phyloP scores from a whole-genome alignment of 129 eudicot genomes.

The carrot (Daucus carota) region DH1_v3.0 NC_030384.2:47318001-47318500 shows the following conservation, averaged over 20 bases:
- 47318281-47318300: too few relatives aligned
- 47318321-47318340: too few relatives aligned
- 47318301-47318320: too few relatives aligned
- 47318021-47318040: conserved; percentile 5
- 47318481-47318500: too few relatives aligned
- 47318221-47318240: background rate
- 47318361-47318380: too few relatives aligned
- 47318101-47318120: conserved; percentile 94
- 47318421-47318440: too few relatives aligned
- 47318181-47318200: conserved; percentile 1
- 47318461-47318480: too few relatives aligned
- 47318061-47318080: conserved; percentile 54
- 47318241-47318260: background rate
- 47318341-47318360: too few relatives aligned
- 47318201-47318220: background rate
- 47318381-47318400: too few relatives aligned
- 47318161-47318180: conserved; percentile 95
- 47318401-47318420: too few relatives aligned
- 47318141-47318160: conserved; percentile 86
- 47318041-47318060: conserved; percentile 2
- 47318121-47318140: conserved; percentile 90
- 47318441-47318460: too few relatives aligned
- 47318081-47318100: conserved; percentile 88
- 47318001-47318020: background rate
- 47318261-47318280: too few relatives aligned